Base-by-base conservation (phyloP, 768 basidiomycete genomes). In the Suillus fuscotomentosus region DNA sequence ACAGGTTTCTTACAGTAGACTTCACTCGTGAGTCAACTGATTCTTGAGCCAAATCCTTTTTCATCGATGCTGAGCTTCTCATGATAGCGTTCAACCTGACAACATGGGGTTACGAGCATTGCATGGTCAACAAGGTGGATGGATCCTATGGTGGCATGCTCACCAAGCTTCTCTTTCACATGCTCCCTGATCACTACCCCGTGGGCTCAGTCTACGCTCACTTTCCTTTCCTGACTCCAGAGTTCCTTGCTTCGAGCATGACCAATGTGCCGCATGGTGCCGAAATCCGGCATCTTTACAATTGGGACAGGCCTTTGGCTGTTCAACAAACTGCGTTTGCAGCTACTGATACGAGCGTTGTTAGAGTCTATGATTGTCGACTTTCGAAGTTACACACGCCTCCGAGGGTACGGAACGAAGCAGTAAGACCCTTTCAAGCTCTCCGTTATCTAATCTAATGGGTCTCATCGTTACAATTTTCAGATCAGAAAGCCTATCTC, bases 101-200 rank as follows among this genome's bases (percentile, higher is more conserved):
- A 3, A 76, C 86, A 1, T 95, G 92, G 92, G 92, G 91, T 31
- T 92, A 84, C 72, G 79, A 86, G 63, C 88, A 92, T 72, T 88
- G 87, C 71, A 85, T 87, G 76, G 81, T 82, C 50, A 83, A 91
- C 75, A 70, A 77, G 38, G 70, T 82, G 45, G 88, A 93, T 67
- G 89, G 91, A 34, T 90, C 91, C 0, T 88, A 83, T 65, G 92
- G 92, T 20, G 92, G 91, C 20, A 82, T 91, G 76, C 81, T 94
- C 65, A 86, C 85, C 17, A 89, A 86, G 69, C 78, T 95, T 34
- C 82, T 95, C 61, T 89, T 90, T 81, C 82, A 84, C 56, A 86
- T 85, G 22, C 78, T 95, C 38, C 92, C 92, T 0, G 77, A 86
- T 24, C 80, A 89, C 66, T 95, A 90, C 74, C 84, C 86, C 13